A percentile compares a stretch with the other conserved stretches of the same genome.
phyloP scores from a whole-genome alignment of 805 yeast species.

The Scheffersomyces ergatensis region DNA sequence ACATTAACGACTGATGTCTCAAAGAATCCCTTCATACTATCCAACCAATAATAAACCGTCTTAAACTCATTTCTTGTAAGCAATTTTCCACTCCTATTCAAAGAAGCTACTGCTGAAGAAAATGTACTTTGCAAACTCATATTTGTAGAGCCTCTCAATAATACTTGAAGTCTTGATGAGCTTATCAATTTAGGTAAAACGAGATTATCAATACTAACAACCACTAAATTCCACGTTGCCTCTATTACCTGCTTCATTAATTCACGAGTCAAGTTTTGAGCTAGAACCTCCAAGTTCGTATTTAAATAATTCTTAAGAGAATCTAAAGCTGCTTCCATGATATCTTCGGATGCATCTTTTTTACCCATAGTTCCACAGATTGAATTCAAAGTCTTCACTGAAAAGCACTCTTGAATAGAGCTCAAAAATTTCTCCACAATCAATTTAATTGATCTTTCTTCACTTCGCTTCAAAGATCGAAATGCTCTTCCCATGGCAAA shows the following conservation, averaged over 20 bases:
- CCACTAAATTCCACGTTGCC: conserved; percentile 76
- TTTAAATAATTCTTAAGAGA: conserved; percentile 77
- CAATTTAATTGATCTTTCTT: conserved; percentile 63
- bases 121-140: conserved; percentile 44
- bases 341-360: conserved; percentile 40
- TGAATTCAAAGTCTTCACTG: conserved; percentile 54
- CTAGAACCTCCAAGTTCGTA: conserved; percentile 62
- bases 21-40: conserved; percentile 58
- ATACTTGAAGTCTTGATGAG: conserved; percentile 29
- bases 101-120: conserved; percentile 47
- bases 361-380: conserved; percentile 53
- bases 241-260: conserved; percentile 64
- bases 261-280: conserved; percentile 53
- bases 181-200: conserved; percentile 57
- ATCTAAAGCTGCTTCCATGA: conserved; percentile 61
- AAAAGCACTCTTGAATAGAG: conserved; percentile 56
- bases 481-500: conserved; percentile 78
- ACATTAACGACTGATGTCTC: conserved; percentile 83
- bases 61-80: conserved; percentile 62
- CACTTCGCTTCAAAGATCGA: conserved; percentile 59
- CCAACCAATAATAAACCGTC: conserved; percentile 68
- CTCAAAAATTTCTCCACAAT: conserved; percentile 73
- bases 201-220: conserved; percentile 66
- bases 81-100: conserved; percentile 47
- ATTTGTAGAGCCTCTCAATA: conserved; percentile 15